Conservation (phyloP, 176 grass and related monocot genomes). For the Carex cristatella region DNA sequence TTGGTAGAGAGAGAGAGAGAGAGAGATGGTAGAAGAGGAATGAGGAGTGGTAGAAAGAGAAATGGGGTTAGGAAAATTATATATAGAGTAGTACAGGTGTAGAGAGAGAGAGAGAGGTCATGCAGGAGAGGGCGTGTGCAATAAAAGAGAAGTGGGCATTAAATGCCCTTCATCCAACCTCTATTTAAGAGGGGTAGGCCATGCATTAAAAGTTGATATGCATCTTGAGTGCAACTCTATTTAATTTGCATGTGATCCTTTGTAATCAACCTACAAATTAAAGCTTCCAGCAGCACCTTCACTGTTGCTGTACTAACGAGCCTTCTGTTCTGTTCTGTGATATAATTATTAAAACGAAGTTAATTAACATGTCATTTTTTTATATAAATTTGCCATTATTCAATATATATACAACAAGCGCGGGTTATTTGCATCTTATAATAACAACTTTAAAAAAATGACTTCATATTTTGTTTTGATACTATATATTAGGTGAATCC, state of each 20-base stretch:
- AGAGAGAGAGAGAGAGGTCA: conserved; percentile 25
- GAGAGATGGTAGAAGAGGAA: conserved; percentile 4
- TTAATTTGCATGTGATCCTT: conserved; percentile 17
- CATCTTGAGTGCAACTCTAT: conserved; percentile 26
- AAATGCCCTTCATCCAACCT: conserved; percentile 45
- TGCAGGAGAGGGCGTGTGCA: conserved; percentile 36
- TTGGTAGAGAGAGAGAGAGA: background rate
- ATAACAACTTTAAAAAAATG: background rate
- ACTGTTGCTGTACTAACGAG: background rate
- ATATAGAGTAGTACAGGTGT: conserved; percentile 12
- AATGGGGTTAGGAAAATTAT: conserved; percentile 17
- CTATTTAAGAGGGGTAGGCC: conserved; percentile 36
- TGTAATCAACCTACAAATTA: conserved; percentile 13
- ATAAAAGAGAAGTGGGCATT: conserved; percentile 31
- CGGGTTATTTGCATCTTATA: background rate
- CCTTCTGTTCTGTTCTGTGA: background rate
- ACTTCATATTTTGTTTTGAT: background rate
- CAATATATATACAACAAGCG: background rate
- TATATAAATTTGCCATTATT: background rate
- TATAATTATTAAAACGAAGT: background rate
- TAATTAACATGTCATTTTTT: background rate
- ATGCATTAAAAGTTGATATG: conserved; percentile 39
- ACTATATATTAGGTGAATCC: too few species aligned
- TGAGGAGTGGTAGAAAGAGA: background rate
- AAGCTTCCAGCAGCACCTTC: background rate